Evolutionary conservation across 225 moss, liverwort and hornwort species (phyloP).

Genomic region (Pleurozium schreberi): DNA sequence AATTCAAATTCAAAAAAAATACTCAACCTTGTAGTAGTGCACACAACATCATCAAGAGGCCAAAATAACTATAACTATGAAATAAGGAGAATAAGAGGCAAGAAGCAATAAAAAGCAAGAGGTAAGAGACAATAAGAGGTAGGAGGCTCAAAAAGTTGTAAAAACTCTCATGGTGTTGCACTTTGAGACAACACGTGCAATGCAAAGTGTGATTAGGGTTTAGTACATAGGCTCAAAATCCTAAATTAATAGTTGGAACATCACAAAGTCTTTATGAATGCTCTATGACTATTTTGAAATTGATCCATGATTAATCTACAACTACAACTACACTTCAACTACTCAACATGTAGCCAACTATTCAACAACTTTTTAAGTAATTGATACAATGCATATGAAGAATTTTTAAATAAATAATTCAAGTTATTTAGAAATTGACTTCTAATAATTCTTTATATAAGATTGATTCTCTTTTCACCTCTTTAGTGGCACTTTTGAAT

Average conservation of each 20-base stretch:
- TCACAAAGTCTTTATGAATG: background rate
- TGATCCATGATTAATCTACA: background rate
- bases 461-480: background rate
- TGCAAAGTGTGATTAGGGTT: fast-evolving
- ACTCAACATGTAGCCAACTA: background rate
- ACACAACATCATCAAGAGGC: background rate
- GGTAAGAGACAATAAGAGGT: no score
- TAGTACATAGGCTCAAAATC: background rate
- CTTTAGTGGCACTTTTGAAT: background rate
- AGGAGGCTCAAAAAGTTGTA: background rate
- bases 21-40: background rate
- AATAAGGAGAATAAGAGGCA: background rate
- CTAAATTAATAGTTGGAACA: fast-evolving
- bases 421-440: background rate
- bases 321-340: background rate
- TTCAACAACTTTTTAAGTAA: background rate
- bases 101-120: background rate
- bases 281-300: no score
- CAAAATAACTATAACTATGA: background rate
- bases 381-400: background rate
- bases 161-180: background rate
- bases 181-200: fast-evolving
- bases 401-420: background rate
- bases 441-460: background rate
- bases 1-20: background rate